Evolutionary conservation across 208 protist species (phyloP).

Genomic region (Leishmania tarentolae): DNA sequence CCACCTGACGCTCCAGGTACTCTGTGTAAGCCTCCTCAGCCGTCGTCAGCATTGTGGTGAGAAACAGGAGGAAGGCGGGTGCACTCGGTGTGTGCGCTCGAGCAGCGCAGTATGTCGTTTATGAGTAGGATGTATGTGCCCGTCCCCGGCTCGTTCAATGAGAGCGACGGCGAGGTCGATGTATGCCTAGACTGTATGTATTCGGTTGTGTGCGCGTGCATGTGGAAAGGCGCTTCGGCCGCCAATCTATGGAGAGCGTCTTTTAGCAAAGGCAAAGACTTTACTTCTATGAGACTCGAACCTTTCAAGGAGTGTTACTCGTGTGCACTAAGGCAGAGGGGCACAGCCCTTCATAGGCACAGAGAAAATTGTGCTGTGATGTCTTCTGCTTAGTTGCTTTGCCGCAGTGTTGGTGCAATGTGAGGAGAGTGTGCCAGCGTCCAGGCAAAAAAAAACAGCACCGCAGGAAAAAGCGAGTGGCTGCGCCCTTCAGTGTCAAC

Average conservation of each 20-base stretch:
- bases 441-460: too few species aligned
- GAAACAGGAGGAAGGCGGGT: neutral
- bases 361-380: neutral
- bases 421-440: neutral
- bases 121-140: neutral
- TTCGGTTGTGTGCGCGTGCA: neutral
- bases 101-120: neutral
- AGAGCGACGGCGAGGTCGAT: neutral
- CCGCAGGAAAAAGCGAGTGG: neutral
- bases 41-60: constrained; percentile 38
- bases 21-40: constrained; percentile 55
- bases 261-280: neutral
- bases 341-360: neutral
- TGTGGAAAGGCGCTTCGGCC: neutral
- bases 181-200: neutral
- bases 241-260: neutral
- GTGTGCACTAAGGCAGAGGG: neutral
- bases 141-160: neutral
- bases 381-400: neutral
- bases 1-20: constrained; percentile 43
- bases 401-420: neutral
- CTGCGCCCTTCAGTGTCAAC: neutral
- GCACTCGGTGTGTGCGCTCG: neutral
- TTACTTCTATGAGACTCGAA: neutral
- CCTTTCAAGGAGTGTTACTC: neutral